Percentiles rank a stretch among this genome's conserved stretches.
These are phyloP conservation scores for Taiozyma sp. DNA, from an alignment of 1,139 yeast species.

Conservation along the genomic window DNA sequence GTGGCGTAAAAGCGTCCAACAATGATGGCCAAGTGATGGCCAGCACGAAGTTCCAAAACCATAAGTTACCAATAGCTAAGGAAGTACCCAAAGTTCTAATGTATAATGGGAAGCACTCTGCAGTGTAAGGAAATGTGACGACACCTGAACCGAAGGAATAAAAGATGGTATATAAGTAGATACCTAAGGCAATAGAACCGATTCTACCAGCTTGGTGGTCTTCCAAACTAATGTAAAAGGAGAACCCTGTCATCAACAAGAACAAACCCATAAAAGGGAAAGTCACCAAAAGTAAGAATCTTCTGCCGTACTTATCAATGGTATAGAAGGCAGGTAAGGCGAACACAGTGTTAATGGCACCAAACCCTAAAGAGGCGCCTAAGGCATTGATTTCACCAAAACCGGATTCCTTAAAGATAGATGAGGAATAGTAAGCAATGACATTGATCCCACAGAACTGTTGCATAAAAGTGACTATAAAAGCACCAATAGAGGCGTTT, in stretches of 20 bases:
- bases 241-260: slow-evolving; percentile 69
- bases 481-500: slow-evolving; percentile 77
- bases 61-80: slow-evolving; percentile 76
- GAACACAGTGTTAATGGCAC: slow-evolving; percentile 74
- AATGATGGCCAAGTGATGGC: slow-evolving; percentile 84
- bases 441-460: slow-evolving; percentile 92
- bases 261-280: slow-evolving; percentile 73
- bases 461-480: slow-evolving; percentile 86
- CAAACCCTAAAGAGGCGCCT: slow-evolving; percentile 84
- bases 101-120: slow-evolving; percentile 82
- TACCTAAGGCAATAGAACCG: slow-evolving; percentile 66
- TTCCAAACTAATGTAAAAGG: slow-evolving; percentile 60
- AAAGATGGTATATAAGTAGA: slow-evolving; percentile 67
- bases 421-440: slow-evolving; percentile 76
- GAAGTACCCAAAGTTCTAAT: slow-evolving; percentile 87
- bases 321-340: slow-evolving; percentile 83
- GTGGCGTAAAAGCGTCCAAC: slow-evolving; percentile 58
- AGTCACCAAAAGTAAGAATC: slow-evolving; percentile 63
- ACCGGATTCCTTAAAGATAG: slow-evolving; percentile 67
- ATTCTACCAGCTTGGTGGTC: slow-evolving; percentile 45
- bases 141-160: slow-evolving; percentile 90
- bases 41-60: slow-evolving; percentile 81
- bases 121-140: slow-evolving; percentile 85
- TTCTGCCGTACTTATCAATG: slow-evolving; percentile 76
- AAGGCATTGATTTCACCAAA: slow-evolving; percentile 58